phyloP scores from a whole-genome alignment of 1,139 yeast genomes.

The Hyphopichia fennica region DNA sequence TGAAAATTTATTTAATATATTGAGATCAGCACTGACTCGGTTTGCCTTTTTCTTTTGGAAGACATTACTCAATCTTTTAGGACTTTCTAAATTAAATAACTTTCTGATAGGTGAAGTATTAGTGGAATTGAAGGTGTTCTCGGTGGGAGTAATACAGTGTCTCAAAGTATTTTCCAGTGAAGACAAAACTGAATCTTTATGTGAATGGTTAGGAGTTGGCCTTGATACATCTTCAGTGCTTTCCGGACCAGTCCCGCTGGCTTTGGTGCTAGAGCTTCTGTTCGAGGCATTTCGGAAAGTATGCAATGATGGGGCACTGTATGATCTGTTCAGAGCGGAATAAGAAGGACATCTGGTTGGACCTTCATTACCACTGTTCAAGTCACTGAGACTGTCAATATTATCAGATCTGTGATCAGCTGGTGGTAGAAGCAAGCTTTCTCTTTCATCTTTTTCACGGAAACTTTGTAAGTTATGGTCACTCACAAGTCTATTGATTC shows the following conservation, averaged over 20 bases:
- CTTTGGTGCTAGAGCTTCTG: constrained; percentile 7
- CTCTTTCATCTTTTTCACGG: constrained; percentile 2
- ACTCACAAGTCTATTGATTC: constrained; percentile 14
- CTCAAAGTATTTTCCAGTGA: constrained; percentile 3
- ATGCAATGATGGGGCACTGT: constrained; percentile 45
- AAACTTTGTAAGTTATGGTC: constrained; percentile 10
- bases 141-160: constrained; percentile 11
- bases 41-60: constrained; percentile 18
- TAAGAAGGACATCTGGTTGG: constrained; percentile 10
- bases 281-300: constrained; percentile 26
- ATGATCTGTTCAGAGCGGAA: constrained; percentile 27
- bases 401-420: constrained; percentile 19
- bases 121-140: constrained; percentile 5
- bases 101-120: constrained; percentile 34
- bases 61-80: constrained; percentile 27
- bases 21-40: not conserved
- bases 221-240: not conserved
- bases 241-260: constrained; percentile 2
- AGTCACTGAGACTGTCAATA: constrained; percentile 31
- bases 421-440: constrained; percentile 19
- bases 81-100: constrained; percentile 33
- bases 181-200: constrained; percentile 8
- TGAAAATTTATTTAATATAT: constrained; percentile 3
- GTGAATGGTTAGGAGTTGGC: constrained; percentile 4
- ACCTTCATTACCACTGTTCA: constrained; percentile 9